These are phyloP conservation scores for Albifimbria verrucaria DNA, from an alignment of 2,329 filamentous ascomycete genomes.

Conservation along the genomic window DNA sequence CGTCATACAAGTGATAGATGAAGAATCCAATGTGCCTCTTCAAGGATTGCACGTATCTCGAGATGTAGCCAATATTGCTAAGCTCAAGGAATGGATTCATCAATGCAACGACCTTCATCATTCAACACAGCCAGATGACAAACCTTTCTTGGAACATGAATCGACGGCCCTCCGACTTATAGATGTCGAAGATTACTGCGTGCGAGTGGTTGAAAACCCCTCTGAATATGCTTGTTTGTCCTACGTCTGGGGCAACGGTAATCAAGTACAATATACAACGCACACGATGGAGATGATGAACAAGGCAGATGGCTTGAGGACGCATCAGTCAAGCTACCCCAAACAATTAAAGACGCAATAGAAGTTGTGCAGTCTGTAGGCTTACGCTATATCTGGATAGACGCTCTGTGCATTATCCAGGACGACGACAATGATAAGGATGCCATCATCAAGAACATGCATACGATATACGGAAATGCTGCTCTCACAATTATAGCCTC, in stretches of 20 bases:
- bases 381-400: conserved; percentile 11
- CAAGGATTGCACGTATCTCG: background rate
- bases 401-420: conserved; percentile 9
- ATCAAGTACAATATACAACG: background rate
- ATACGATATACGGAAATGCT: conserved; percentile 9
- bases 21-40: background rate
- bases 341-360: conserved; percentile 10
- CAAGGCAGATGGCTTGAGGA: background rate
- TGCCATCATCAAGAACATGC: conserved; percentile 9
- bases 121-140: background rate
- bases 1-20: background rate
- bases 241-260: background rate
- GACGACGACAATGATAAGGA: conserved; percentile 9
- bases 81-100: background rate
- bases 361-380: conserved; percentile 1
- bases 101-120: background rate
- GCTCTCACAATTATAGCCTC: conserved; percentile 3
- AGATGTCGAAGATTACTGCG: background rate
- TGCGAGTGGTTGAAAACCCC: background rate
- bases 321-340: conserved; percentile 2
- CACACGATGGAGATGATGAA: background rate
- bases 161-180: background rate
- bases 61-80: background rate
- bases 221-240: background rate
- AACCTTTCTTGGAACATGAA: background rate